Base-by-base conservation (phyloP, 768 basidiomycete species). In the Leucosporidium scottii region DNA sequence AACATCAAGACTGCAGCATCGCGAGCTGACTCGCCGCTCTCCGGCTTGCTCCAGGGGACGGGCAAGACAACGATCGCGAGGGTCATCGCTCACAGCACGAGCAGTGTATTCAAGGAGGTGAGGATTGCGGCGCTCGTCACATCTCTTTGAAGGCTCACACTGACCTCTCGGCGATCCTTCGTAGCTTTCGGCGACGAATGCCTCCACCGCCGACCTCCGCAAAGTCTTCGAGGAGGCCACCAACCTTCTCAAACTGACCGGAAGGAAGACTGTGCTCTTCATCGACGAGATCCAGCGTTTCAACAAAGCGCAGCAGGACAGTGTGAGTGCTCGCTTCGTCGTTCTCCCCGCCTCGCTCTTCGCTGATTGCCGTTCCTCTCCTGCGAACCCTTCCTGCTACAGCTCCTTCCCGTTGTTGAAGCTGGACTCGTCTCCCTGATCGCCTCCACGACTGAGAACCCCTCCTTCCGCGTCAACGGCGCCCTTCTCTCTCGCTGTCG, bases 381-480 rank as follows among this genome's bases (percentile, higher is more conserved):
- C n/a, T n/a, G n/a, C n/a, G n/a, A n/a, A 12, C 54, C 28, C 15
- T 12, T 31, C 30, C 55, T 36, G 10, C 55, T 23, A 8, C 55
- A 59, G 36, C 90, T 92, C 77, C 81, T 92, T 18, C 90, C 90
- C 0, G 90, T 84, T 69, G 82, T 92, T 17, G 91, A 93, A 75
- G 85, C 83, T 66, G 90, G 91, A 1, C 83, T 83, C 68, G 84
- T 91, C 30, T 87, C 87, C 78, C 85, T 85, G 30, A 60, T 76
- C 51, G 63, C 25, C 23, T 89, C 90, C 1, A 93, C 90, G 4
- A 92, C 90, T 1, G 91, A 93, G 77, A 93, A 93, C 69, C 90
- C 90, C 1, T 90, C 88, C 0, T 93, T 93, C 80, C 67, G 78
- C 53, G 61, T 60, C 23, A 66, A 69, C 21, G 58, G 28, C 53